phyloP scores from a whole-genome alignment of 495 filamentous ascomycete genomes.

The Elaphomyces granulatus region DNA sequence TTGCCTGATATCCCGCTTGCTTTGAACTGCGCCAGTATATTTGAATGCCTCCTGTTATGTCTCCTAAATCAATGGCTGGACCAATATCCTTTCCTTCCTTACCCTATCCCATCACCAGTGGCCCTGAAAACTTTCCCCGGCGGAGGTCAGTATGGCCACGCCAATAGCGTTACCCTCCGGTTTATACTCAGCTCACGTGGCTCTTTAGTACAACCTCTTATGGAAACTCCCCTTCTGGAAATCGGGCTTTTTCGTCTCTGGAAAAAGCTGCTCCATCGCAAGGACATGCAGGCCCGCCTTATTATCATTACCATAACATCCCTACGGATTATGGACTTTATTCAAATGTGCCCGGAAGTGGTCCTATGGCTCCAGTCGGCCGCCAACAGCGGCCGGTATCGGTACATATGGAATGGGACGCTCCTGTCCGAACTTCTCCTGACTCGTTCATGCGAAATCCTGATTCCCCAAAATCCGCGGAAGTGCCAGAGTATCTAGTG shows the following conservation, averaged over 20 bases:
- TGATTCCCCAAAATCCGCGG: constrained; percentile 19
- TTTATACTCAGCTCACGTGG: not conserved
- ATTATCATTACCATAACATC: constrained; percentile 21
- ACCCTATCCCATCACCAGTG: constrained; percentile 22
- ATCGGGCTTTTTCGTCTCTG: constrained; percentile 18
- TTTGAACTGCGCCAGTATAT: too few species aligned
- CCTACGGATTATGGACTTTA: constrained; percentile 15
- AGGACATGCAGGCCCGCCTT: constrained; percentile 18
- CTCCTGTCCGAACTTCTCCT: constrained; percentile 19
- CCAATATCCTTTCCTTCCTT: constrained; percentile 23
- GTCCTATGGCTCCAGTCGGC: constrained; percentile 27
- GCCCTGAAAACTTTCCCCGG: constrained; percentile 27
- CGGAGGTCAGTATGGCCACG: constrained; percentile 24
- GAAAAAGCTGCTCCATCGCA: constrained; percentile 13
- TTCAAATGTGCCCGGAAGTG: constrained; percentile 18
- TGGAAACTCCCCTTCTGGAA: constrained; percentile 7
- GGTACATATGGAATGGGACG: constrained; percentile 25
- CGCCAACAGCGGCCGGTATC: constrained; percentile 17
- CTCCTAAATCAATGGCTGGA: constrained; percentile 20
- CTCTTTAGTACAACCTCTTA: not conserved
- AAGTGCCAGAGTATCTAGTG: constrained; percentile 27
- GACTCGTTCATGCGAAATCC: constrained; percentile 21
- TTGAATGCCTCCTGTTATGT: constrained; percentile 25
- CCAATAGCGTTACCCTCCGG: constrained; percentile 3
- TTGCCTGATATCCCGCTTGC: too few species aligned